Base-by-base conservation (phyloP, 768 basidiomycete genomes). In the Chlorophyllum brunneum region DNA sequence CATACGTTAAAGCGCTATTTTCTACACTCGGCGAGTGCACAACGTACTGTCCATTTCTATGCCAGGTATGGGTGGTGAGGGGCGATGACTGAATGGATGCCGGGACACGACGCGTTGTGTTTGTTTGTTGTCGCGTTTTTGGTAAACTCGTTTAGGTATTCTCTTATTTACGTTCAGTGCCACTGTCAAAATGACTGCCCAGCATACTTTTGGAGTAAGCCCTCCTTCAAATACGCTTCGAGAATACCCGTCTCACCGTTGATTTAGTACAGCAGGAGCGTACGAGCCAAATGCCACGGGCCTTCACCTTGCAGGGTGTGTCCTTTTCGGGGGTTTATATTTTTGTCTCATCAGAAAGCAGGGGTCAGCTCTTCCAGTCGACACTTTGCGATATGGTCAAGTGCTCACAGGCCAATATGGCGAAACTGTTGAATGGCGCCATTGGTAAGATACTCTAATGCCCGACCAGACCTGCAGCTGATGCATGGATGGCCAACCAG, bases 401-500 rank as follows among this genome's bases (percentile, higher is more conserved):
- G 74, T 74, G 5, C 65, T 64, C 5, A 60, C 61, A 7, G 69
- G 63, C 16, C 66, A 74, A 33, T 80, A 74, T 45, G 81, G 85
- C 41, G 84, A 87, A 64, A 78, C 74, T 0, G 80, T 89, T 2
- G 74, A 82, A 60, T 91, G 89, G 89, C 72, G 80, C 36, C 88
- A 91, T 58, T 91, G 88, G 87, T 87, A 66, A 59, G 72, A 41
- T 54, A 33, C 23, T 54, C 33, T 33, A 29, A 26, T 29, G 15
- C 29, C 44, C 51, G 41, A 18, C 55, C 29, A 36, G 20, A 7
- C 20, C 9, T 2, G 9, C 3, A 34, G n/a, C 18, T 46, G 44
- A 42, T 38, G 26, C 6, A 29, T 51, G n/a, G n/a, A n/a, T n/a
- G n/a, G n/a, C n/a, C n/a, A 31, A 13, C 48, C 56, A 88, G 86